Percentiles rank a stretch among this genome's conserved stretches.
These are phyloP conservation scores for Phytophthora constricta DNA, from an alignment of 352 stramenopile species.

Conservation along the genomic window DNA sequence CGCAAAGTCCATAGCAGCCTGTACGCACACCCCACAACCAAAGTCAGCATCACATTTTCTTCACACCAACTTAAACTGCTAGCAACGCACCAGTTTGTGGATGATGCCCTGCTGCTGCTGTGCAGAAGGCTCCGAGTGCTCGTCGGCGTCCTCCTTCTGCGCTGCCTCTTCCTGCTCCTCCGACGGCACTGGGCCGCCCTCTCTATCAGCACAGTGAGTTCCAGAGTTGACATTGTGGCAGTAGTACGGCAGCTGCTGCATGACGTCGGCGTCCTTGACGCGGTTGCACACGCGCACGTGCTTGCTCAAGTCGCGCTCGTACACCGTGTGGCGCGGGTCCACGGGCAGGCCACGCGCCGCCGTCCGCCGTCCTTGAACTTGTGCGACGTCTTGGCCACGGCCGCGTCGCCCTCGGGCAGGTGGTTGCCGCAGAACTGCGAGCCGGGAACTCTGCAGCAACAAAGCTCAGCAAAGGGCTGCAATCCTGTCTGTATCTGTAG, in stretches of 20 bases:
- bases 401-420: conserved; percentile 45
- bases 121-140: conserved; percentile 46
- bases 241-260: conserved; percentile 74
- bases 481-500: no score
- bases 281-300: conserved; percentile 85
- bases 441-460: conserved; percentile 47
- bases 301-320: conserved; percentile 81
- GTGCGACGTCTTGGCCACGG: conserved; percentile 62
- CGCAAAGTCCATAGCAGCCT: conserved; percentile 62
- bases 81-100: conserved; percentile 57
- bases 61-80: not conserved
- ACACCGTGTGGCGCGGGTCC: conserved; percentile 75
- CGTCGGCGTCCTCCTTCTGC: conserved; percentile 8
- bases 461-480: no score
- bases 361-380: conserved; percentile 66
- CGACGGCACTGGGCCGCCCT: no score
- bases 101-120: conserved; percentile 70
- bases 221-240: conserved; percentile 84
- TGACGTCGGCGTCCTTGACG: conserved; percentile 65
- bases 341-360: conserved; percentile 75
- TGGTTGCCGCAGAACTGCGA: conserved; percentile 83
- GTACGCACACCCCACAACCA: not conserved
- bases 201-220: conserved; percentile 32
- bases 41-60: not conserved
- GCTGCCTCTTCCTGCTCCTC: not conserved